These are phyloP conservation scores for Calonectria montana DNA, from an alignment of 2,329 filamentous ascomycete species.

Conservation along the genomic window DNA sequence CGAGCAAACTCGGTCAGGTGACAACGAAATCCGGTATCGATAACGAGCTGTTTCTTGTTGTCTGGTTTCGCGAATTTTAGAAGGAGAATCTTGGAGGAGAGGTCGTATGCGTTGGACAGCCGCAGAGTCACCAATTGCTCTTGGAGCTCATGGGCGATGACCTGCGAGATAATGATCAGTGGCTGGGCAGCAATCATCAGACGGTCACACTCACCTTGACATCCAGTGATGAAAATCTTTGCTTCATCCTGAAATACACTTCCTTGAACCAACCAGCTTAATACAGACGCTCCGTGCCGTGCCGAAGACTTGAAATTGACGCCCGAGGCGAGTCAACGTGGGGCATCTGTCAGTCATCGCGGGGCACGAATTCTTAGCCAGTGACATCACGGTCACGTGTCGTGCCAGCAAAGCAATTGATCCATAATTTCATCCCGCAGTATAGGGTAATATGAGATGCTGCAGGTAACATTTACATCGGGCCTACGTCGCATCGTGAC, in stretches of 20 bases:
- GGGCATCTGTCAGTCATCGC: constrained; percentile 30
- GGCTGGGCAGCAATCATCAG: background rate
- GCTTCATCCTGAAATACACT: constrained; percentile 71
- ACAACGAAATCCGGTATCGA: constrained; percentile 96
- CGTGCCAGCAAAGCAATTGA: background rate
- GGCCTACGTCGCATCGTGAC: background rate
- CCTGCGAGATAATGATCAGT: constrained; percentile 60
- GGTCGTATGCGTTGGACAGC: constrained; percentile 93
- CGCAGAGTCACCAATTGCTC: constrained; percentile 80
- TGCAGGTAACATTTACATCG: background rate
- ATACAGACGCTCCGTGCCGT: constrained; percentile 16
- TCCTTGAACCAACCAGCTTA: background rate
- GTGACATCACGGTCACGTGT: constrained; percentile 38
- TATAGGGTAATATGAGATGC: background rate
- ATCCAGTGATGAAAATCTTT: constrained; percentile 82
- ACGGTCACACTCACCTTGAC: constrained; percentile 66
- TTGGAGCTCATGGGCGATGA: constrained; percentile 94
- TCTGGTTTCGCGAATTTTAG: constrained; percentile 95
- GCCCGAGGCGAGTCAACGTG: constrained; percentile 27
- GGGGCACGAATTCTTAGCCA: constrained; percentile 17
- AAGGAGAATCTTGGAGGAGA: constrained; percentile 94
- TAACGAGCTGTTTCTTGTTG: constrained; percentile 86
- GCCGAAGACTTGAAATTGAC: constrained; percentile 14
- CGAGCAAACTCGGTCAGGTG: constrained; percentile 93
- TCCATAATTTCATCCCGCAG: background rate